These are phyloP conservation scores for Yamadazyma spencermartinsiae DNA, from an alignment of 1,139 yeast species.

Conservation along the genomic window DNA sequence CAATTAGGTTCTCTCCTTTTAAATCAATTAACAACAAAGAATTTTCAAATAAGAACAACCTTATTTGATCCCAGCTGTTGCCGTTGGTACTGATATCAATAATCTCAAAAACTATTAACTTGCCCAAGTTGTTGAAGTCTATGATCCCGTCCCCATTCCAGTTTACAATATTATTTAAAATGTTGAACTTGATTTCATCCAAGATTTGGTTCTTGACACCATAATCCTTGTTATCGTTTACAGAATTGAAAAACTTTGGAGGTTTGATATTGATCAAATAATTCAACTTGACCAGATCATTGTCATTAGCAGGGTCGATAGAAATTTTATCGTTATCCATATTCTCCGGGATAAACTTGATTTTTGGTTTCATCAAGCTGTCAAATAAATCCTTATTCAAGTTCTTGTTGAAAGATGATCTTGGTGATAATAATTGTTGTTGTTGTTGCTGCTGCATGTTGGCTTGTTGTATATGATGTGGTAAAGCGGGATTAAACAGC, in stretches of 20 bases:
- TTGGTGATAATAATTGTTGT: constrained; percentile 17
- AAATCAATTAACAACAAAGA: constrained; percentile 36
- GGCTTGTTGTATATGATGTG: constrained; percentile 2
- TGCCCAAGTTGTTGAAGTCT: constrained; percentile 17
- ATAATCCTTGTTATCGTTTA: constrained; percentile 16
- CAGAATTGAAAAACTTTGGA: constrained; percentile 22
- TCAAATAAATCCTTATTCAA: constrained; percentile 18
- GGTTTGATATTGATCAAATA: constrained; percentile 28
- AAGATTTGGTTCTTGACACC: constrained; percentile 16
- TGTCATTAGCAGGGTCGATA: constrained; percentile 6
- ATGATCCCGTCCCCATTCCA: constrained; percentile 15
- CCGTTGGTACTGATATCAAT: constrained; percentile 43
- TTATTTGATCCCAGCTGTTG: constrained; percentile 33
- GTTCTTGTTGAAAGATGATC: constrained; percentile 18
- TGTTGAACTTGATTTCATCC: constrained; percentile 16
- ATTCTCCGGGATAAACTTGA: constrained; percentile 18
- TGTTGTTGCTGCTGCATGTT: constrained; percentile 8
- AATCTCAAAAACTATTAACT: constrained; percentile 40
- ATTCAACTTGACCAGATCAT: constrained; percentile 18
- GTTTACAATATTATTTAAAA: constrained; percentile 15
- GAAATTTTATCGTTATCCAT: constrained; percentile 12
- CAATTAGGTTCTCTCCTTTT: constrained; percentile 31
- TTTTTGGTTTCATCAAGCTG: constrained; percentile 22
- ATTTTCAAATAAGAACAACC: constrained; percentile 41
- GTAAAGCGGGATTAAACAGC: constrained; percentile 1